Conservation (phyloP, 371 early-diverging fungal genomes). For the Umbelopsis sp. region DNA sequence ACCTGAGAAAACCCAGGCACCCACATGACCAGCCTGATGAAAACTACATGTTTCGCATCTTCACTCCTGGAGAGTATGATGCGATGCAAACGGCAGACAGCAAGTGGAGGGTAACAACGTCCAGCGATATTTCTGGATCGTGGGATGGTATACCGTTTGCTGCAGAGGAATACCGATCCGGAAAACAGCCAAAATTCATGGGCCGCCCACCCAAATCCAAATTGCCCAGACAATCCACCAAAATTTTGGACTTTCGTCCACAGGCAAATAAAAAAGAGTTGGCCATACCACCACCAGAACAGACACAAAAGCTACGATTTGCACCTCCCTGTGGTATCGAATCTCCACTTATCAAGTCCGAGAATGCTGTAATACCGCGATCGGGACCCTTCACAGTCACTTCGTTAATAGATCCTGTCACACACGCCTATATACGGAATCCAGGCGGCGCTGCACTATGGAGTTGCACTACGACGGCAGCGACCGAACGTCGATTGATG, state of each 20-base stretch:
- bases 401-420: slow-evolving; percentile 17
- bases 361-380: not conserved
- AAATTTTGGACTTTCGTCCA: not conserved
- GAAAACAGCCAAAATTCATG: slow-evolving; percentile 14
- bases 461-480: not conserved
- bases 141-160: slow-evolving; percentile 14
- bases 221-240: slow-evolving; percentile 12
- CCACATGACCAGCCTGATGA: slow-evolving; percentile 17
- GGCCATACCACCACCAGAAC: not conserved
- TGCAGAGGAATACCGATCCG: slow-evolving; percentile 13
- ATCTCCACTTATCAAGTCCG: not conserved
- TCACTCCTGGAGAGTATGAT: slow-evolving; percentile 23
- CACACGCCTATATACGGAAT: slow-evolving; percentile 17
- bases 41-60: slow-evolving; percentile 17
- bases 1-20: slow-evolving; percentile 12
- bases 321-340: slow-evolving; percentile 10
- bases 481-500: not conserved
- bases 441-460: slow-evolving; percentile 13
- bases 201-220: slow-evolving; percentile 22
- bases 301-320: slow-evolving; percentile 8
- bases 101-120: slow-evolving; percentile 21
- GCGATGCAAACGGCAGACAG: slow-evolving; percentile 15
- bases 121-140: slow-evolving; percentile 7
- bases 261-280: not conserved
- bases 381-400: slow-evolving; percentile 16